Evolutionary conservation across 805 yeast genomes (phyloP).

Genomic region (Jamesozyma spencerorum): DNA sequence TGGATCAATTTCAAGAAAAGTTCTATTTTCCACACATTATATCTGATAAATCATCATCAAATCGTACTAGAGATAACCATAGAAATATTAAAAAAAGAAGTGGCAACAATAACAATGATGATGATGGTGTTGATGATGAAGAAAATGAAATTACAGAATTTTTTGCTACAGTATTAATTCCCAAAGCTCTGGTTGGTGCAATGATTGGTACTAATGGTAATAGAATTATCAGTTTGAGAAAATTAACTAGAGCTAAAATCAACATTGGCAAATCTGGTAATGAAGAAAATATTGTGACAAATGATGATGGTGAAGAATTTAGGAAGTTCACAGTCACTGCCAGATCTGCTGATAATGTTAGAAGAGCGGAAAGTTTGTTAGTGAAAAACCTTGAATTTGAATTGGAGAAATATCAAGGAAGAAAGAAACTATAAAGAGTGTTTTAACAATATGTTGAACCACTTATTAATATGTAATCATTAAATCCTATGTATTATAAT

Average conservation of each 20-base stretch:
- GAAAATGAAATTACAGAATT: background rate
- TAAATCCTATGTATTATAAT: background rate
- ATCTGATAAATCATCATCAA: conserved; percentile 24
- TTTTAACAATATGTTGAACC: no score
- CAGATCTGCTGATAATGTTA: conserved; percentile 33
- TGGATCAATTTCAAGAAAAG: conserved; percentile 28
- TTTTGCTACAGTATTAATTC: conserved; percentile 33
- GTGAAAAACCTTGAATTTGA: conserved; percentile 48
- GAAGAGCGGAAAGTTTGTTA: conserved; percentile 45
- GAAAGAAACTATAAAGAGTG: no score
- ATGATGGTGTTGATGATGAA: background rate
- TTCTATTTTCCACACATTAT: conserved; percentile 52
- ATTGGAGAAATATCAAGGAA: conserved; percentile 33
- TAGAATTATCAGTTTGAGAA: conserved; percentile 75
- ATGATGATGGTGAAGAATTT: conserved; percentile 28
- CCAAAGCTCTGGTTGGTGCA: conserved; percentile 78
- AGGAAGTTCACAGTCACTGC: conserved; percentile 67
- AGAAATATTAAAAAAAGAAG: background rate
- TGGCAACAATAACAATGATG: background rate
- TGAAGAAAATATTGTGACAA: conserved; percentile 41
- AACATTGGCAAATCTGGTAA: conserved; percentile 45
- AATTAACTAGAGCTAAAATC: conserved; percentile 65
- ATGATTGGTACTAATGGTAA: conserved; percentile 77
- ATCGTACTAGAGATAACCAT: background rate
- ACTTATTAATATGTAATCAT: no score